A percentile compares a stretch with the other conserved stretches of the same genome.
phyloP scores from a whole-genome alignment of 1,284 basidiomycete genomes.

The Trichosporon inkin region DNA sequence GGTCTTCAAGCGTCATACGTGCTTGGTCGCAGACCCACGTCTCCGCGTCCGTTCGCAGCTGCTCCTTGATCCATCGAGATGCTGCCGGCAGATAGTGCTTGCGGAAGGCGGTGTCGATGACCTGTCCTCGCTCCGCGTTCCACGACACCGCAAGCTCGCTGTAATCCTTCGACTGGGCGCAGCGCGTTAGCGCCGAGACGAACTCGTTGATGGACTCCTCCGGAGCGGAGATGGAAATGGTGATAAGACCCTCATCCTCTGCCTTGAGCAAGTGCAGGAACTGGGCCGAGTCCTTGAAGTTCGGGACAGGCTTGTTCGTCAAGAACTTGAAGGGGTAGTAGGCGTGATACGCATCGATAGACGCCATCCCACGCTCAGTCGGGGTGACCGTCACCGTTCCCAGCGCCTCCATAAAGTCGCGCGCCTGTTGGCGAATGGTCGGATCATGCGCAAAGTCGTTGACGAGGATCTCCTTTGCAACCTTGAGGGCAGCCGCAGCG shows the following conservation, averaged over 20 bases:
- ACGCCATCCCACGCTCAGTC: conserved; percentile 83
- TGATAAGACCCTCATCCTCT: conserved; percentile 82
- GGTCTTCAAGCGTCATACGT: conserved; percentile 36
- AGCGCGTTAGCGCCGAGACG: conserved; percentile 64
- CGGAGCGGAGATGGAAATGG: conserved; percentile 62
- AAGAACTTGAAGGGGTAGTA: conserved; percentile 98
- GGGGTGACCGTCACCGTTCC: conserved; percentile 79
- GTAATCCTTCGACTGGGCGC: conserved; percentile 79
- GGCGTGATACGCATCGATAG: conserved; percentile 84
- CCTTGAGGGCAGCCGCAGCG: conserved; percentile 38
- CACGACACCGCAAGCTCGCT: conserved; percentile 82
- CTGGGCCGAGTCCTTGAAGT: conserved; percentile 68
- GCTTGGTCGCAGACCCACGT: conserved; percentile 62
- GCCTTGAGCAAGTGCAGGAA: conserved; percentile 90
- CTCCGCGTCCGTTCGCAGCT: conserved; percentile 84
- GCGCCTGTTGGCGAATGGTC: conserved; percentile 72
- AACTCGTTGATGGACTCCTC: conserved; percentile 62
- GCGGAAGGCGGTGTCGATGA: conserved; percentile 73
- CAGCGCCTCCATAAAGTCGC: conserved; percentile 69
- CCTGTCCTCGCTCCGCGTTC: conserved; percentile 79
- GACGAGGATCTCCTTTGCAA: conserved; percentile 73
- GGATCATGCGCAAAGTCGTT: conserved; percentile 94
- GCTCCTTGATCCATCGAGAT: conserved; percentile 82
- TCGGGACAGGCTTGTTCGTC: conserved; percentile 69
- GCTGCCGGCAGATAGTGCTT: conserved; percentile 71